These are phyloP conservation scores for Globisporangium orthogonon DNA, from an alignment of 352 stramenopile genomes.

Conservation along the genomic window DNA sequence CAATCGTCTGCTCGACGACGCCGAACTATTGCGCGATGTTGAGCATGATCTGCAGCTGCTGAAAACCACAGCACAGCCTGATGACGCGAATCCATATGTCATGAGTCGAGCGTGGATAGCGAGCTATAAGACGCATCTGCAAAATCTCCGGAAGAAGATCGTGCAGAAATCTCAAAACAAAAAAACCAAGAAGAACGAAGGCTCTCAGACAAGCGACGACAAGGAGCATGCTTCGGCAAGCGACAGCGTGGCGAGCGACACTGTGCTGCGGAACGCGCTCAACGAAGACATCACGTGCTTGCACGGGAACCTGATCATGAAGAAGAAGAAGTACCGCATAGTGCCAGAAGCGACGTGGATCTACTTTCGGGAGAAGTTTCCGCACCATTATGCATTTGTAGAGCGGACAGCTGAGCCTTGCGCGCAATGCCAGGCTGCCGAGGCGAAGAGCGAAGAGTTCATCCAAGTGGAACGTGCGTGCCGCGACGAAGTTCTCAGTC, in stretches of 20 bases:
- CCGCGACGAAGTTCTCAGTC: constrained; percentile 57
- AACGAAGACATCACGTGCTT: constrained; percentile 74
- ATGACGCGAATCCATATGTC: constrained; percentile 25
- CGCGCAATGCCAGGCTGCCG: constrained; percentile 39
- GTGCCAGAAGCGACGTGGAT: constrained; percentile 49
- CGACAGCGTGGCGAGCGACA: constrained; percentile 8
- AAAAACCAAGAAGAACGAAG: constrained; percentile 9
- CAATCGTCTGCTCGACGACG: constrained; percentile 46
- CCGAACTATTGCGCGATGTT: constrained; percentile 42
- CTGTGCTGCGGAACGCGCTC: constrained; percentile 32
- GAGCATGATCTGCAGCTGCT: constrained; percentile 41
- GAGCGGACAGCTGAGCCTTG: constrained; percentile 30
- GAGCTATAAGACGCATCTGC: constrained; percentile 62
- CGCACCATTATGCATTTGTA: constrained; percentile 26
- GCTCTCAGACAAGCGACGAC: background rate
- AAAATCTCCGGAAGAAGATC: constrained; percentile 42
- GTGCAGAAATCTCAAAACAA: constrained; percentile 20
- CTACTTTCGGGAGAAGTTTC: constrained; percentile 61
- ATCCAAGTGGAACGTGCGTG: constrained; percentile 44
- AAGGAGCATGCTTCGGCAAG: background rate
- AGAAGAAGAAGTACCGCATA: constrained; percentile 61
- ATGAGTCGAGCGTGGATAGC: constrained; percentile 70
- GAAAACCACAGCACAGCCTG: constrained; percentile 26
- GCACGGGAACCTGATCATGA: constrained; percentile 55
- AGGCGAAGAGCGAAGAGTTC: constrained; percentile 40